These are phyloP conservation scores for Neospermospora avenae DNA, from an alignment of 2,329 filamentous ascomycete genomes.

Conservation along the genomic window DNA sequence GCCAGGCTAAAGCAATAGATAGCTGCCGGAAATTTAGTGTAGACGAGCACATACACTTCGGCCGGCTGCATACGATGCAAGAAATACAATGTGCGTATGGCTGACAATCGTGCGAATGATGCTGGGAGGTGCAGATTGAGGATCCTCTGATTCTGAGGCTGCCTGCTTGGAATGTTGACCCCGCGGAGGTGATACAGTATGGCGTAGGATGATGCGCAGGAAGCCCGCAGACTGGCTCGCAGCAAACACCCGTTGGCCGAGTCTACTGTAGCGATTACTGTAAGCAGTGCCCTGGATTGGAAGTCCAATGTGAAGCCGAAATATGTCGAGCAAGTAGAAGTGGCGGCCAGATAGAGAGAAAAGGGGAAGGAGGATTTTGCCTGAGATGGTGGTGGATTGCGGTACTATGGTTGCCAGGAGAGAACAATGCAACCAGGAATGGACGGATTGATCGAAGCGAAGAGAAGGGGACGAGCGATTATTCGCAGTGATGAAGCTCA, in stretches of 20 bases:
- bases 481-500: slow-evolving; percentile 1
- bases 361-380: neutral
- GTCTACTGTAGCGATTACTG: too few relatives aligned
- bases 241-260: neutral
- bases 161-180: slow-evolving; percentile 12
- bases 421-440: neutral
- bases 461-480: neutral
- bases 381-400: neutral
- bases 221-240: neutral
- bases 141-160: slow-evolving; percentile 7
- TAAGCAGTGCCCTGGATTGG: too few relatives aligned
- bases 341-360: neutral
- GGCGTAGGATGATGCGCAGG: neutral
- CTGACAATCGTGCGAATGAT: slow-evolving; percentile 9
- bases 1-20: neutral
- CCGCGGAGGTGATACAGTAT: slow-evolving; percentile 2
- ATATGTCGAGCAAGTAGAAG: neutral
- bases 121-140: slow-evolving; percentile 2
- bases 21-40: neutral
- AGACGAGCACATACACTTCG: slow-evolving; percentile 1
- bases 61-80: slow-evolving; percentile 2
- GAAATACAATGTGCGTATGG: neutral
- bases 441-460: neutral
- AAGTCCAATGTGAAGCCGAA: neutral
- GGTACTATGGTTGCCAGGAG: slow-evolving; percentile 3